Base-by-base conservation (phyloP, 768 basidiomycete species). In the Suillus paluster region DNA sequence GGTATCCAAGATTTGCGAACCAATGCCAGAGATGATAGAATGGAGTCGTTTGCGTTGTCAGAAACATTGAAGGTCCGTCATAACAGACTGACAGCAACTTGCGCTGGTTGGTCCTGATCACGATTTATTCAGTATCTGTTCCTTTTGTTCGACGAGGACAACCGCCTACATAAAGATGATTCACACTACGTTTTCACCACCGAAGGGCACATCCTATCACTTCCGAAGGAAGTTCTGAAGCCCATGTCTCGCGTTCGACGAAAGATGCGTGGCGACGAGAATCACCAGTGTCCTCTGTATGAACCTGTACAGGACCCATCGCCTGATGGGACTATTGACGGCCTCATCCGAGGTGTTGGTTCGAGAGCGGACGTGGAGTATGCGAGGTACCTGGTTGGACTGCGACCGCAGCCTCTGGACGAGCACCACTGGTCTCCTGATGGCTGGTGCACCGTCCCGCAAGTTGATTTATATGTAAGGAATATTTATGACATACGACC, bases 1-100 rank as follows among this genome's bases (percentile, higher is more conserved):
- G 89, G 92, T 9, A 87, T 99, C 60, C 80, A 83, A 66, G 91
- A 97, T 74, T 82, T 98, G 3, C 81, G 89, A 45, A 87, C 81
- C 34, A 91, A 93, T 66, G 80, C 86, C 67, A 86, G 85, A 19
- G 94, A 96, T 65, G 94, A 99, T 69, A 85, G 97, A 63, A 99
- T 99, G 97, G 97, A 99, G 74, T 94, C 92, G 5, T 99, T 99
- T 73, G 87, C 87, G n/a, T 81, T 98, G 36, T 95, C 93, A 4
- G 96, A 97, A 77, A 95, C 95, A 1, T 78, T 97, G 52, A 97
- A 96, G 83, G 94, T 90, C 62, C 36, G 75, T 52, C 36, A 5
- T 9, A 41, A 60, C 14, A 17, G 23, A 3, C 11, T 19, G 6
- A 19, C 17, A 34, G 39, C 14, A 4, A 57, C 63, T 7, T n/a